A percentile compares a stretch with the other conserved stretches of the same genome.
Evolutionary conservation across 306 rosid genomes (phyloP).

Genomic region (Corylus americana): DNA sequence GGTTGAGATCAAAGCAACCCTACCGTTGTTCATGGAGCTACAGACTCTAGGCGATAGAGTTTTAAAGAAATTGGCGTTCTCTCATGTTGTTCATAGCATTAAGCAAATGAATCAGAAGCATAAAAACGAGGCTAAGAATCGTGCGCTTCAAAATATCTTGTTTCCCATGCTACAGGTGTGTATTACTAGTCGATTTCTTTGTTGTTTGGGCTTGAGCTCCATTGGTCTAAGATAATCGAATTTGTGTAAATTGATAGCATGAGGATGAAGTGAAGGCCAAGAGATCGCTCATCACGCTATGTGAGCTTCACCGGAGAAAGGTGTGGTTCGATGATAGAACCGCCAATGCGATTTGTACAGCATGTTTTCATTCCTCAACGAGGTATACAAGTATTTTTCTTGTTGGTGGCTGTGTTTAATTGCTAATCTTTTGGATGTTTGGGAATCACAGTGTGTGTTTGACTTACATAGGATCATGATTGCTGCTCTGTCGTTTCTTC

Average conservation of each 20-base stretch:
- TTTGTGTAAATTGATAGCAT: constrained; percentile 42
- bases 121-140: constrained; percentile 74
- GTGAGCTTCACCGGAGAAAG: constrained; percentile 79
- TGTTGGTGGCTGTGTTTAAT: constrained; percentile 3
- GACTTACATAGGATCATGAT: constrained; percentile 74
- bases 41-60: constrained; percentile 68
- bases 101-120: constrained; percentile 73
- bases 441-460: constrained; percentile 14
- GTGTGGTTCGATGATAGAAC: constrained; percentile 90
- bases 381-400: constrained; percentile 44
- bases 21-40: constrained; percentile 74
- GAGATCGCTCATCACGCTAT: constrained; percentile 62
- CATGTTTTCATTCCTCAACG: constrained; percentile 70
- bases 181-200: neutral
- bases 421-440: neutral
- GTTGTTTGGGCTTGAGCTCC: neutral
- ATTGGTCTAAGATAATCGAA: constrained; percentile 8
- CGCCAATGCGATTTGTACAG: constrained; percentile 83
- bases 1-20: constrained; percentile 58
- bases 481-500: constrained; percentile 70
- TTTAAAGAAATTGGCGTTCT: constrained; percentile 60
- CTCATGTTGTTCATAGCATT: constrained; percentile 69
- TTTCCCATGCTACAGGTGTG: constrained; percentile 70
- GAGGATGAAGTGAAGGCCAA: constrained; percentile 77
- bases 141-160: constrained; percentile 71